These are phyloP conservation scores for Plasmodium blacklocki DNA, from an alignment of 169 alveolate species.

Conservation along the genomic window DNA sequence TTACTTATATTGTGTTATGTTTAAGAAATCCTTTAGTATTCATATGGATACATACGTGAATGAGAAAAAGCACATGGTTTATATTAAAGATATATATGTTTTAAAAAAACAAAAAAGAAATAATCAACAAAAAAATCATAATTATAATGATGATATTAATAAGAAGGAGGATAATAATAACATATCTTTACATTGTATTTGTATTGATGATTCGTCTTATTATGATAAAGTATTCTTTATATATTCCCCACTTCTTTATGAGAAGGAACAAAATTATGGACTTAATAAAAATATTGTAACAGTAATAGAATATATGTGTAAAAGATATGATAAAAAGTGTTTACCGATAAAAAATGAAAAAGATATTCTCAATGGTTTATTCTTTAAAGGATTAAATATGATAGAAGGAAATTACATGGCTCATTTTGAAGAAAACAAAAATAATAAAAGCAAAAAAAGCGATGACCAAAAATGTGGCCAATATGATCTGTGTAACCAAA, in stretches of 20 bases:
- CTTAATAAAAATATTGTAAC: constrained; percentile 10
- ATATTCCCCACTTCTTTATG: constrained; percentile 3
- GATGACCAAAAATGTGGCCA: no score
- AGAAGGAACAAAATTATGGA: neutral
- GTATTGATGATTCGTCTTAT: neutral
- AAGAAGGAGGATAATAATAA: neutral
- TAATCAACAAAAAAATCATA: neutral
- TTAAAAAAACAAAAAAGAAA: neutral
- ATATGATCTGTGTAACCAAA: no score
- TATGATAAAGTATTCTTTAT: constrained; percentile 27
- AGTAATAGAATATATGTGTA: constrained; percentile 8
- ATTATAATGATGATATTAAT: neutral
- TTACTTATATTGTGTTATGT: constrained; percentile 17
- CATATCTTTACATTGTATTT: neutral
- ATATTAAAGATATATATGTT: neutral
- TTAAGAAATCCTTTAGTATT: constrained; percentile 12
- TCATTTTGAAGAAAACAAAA: no score
- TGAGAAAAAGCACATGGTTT: neutral
- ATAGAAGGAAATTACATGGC: no score
- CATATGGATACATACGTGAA: constrained; percentile 1
- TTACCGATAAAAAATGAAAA: neutral
- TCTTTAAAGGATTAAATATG: no score
- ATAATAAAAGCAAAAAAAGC: no score
- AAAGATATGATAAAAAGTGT: constrained; percentile 1
- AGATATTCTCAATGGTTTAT: neutral